These are phyloP conservation scores for Phytophthora syringae DNA, from an alignment of 352 stramenopile species.

Conservation along the genomic window DNA sequence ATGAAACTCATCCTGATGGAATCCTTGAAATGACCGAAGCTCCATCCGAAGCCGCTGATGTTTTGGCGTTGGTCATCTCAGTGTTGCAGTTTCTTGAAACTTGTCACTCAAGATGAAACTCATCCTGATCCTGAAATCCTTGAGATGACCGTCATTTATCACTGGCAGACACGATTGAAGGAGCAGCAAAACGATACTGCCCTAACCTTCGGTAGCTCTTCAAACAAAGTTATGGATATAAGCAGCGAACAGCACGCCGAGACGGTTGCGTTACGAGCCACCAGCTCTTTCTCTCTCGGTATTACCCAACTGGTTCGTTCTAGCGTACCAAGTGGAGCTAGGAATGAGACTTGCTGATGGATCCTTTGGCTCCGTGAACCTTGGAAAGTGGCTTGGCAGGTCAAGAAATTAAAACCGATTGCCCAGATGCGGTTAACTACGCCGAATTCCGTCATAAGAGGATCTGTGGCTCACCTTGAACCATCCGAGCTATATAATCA, in stretches of 20 bases:
- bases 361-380: slow-evolving; percentile 19
- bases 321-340: slow-evolving; percentile 12
- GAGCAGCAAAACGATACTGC: neutral
- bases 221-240: too few species aligned
- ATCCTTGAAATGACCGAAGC: neutral
- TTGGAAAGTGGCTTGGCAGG: slow-evolving; percentile 19
- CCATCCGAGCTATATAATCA: slow-evolving; percentile 11
- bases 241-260: neutral
- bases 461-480: slow-evolving; percentile 14
- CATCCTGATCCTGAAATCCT: too few species aligned
- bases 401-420: slow-evolving; percentile 13
- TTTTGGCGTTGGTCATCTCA: neutral
- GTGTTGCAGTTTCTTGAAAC: neutral
- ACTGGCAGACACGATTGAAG: slow-evolving; percentile 6
- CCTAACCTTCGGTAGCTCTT: neutral
- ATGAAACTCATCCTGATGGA: neutral
- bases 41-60: neutral
- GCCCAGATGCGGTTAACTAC: neutral
- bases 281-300: neutral
- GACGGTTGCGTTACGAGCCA: neutral
- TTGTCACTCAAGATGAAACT: too few species aligned
- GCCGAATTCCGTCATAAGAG: neutral
- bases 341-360: slow-evolving; percentile 1
- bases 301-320: slow-evolving; percentile 14
- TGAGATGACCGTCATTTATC: slow-evolving; percentile 4